Conservation (phyloP, 2,329 filamentous ascomycete species). For the Calonectria crousiana region DNA sequence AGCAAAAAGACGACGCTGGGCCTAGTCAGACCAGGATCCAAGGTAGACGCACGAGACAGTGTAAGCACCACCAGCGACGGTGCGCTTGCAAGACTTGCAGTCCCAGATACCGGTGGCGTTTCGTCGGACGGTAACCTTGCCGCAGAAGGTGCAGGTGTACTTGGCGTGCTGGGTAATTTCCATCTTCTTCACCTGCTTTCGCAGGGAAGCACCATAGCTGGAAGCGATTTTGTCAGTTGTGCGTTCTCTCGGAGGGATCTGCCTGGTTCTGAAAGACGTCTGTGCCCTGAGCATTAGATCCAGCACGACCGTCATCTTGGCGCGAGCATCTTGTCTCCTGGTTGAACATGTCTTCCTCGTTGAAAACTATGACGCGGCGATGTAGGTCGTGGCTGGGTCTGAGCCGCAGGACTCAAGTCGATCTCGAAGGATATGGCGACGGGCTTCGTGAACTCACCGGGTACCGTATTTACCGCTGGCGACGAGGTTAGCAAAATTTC, state of each 20-base stretch:
- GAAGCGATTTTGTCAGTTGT: slow-evolving; percentile 44
- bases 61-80: slow-evolving; percentile 81
- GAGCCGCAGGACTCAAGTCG: slow-evolving; percentile 25
- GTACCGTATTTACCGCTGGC: slow-evolving; percentile 89
- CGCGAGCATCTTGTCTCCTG: not conserved
- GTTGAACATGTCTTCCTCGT: slow-evolving; percentile 11
- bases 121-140: slow-evolving; percentile 94
- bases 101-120: slow-evolving; percentile 96
- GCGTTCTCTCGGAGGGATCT: slow-evolving; percentile 8
- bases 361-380: slow-evolving; percentile 10
- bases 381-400: slow-evolving; percentile 29
- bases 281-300: slow-evolving; percentile 21
- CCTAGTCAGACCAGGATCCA: not conserved
- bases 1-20: slow-evolving; percentile 39
- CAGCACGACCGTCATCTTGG: slow-evolving; percentile 20
- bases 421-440: slow-evolving; percentile 34
- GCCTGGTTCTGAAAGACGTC: slow-evolving; percentile 11
- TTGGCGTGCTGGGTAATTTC: slow-evolving; percentile 98
- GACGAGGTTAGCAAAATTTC: slow-evolving; percentile 45
- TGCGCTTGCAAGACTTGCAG: slow-evolving; percentile 96
- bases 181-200: slow-evolving; percentile 98
- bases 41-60: slow-evolving; percentile 86
- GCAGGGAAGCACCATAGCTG: slow-evolving; percentile 98
- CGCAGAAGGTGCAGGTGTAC: slow-evolving; percentile 98
- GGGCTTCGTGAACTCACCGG: slow-evolving; percentile 72